Base-by-base conservation (phyloP, 257 asterid species). In the Datura wrightii region DNA sequence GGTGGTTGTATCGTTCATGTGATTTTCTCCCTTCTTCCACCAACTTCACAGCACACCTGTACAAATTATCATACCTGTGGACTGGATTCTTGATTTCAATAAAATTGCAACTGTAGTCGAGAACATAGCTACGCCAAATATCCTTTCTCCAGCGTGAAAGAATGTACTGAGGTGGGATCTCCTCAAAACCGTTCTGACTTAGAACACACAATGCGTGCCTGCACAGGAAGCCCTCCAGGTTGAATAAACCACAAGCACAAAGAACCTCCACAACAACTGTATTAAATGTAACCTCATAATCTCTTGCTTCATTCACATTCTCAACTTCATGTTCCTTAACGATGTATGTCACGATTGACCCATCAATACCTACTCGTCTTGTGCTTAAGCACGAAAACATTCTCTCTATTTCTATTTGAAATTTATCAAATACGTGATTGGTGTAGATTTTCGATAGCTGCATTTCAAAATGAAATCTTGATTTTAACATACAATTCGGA, bases 111-210 rank as follows among this genome's bases (percentile, higher is more conserved):
- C 91, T 84, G 7, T 87, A 71, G 67, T 86, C 84, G 50, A 87
- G 84, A 58, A 65, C 69, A 71, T 89, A 91, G 67, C 82, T 83
- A 9, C 88, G 92, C 16, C 56, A 11, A 11, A 88, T 76, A 84
- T 91, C 94, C 88, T 89, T 91, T 81, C 94, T 88, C 96, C 96
- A 92, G 62, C 92, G 86, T 16, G 89, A 72, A 65, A 92, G 96
- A 53, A 91, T 86, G 83, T 91, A 92, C 8, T 86, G 94, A n/a
- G 92, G 66, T n/a, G 96, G 94, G 72, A 88, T 90, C 89, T 91
- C 94, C 56, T 91, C 92, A 59, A 86, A 67, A n/a, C 90, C 87
- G 5, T 87, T 80, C 82, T 85, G 91, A 90, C 85, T 92, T 58
- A 92, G 72, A 44, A 92, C 92, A 86, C 90, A 70, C 10, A 90